A percentile compares a stretch with the other conserved stretches of the same genome.
These are phyloP conservation scores for Alternaria consortialis DNA, from an alignment of 2,329 filamentous ascomycete genomes.

Conservation along the genomic window DNA sequence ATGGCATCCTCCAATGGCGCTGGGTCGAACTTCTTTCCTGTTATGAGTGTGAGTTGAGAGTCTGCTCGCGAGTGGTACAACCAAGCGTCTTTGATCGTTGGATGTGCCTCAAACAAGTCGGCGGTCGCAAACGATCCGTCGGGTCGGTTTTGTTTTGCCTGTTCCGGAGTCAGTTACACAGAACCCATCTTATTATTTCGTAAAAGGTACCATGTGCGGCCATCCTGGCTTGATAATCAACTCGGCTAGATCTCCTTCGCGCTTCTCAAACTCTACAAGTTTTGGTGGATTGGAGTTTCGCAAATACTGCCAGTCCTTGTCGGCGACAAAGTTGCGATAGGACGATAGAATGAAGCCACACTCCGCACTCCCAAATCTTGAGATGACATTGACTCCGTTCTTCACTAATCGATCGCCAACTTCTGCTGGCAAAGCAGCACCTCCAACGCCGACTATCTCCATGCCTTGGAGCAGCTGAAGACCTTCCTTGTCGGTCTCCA, in stretches of 20 bases:
- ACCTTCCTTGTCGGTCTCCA: constrained; percentile 88
- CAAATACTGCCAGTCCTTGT: constrained; percentile 70
- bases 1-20: constrained; percentile 67
- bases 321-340: constrained; percentile 62
- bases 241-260: constrained; percentile 57
- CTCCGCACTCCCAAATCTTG: constrained; percentile 71
- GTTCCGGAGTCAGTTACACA: constrained; percentile 3
- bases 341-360: constrained; percentile 73
- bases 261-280: constrained; percentile 60
- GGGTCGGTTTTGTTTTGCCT: constrained; percentile 64
- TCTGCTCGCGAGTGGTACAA: constrained; percentile 70
- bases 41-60: constrained; percentile 68
- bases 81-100: constrained; percentile 64
- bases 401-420: constrained; percentile 64
- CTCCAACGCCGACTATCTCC: constrained; percentile 71
- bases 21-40: constrained; percentile 75
- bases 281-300: constrained; percentile 52
- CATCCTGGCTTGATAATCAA: constrained; percentile 65
- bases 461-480: constrained; percentile 69
- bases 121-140: constrained; percentile 70
- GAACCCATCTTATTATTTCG: not conserved
- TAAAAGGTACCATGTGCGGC: constrained; percentile 62
- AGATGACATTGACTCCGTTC: constrained; percentile 65
- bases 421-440: constrained; percentile 64
- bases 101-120: constrained; percentile 69